Evolutionary conservation across 75 land plant genomes (phyloP).

Genomic region (Cryptomeria japonica): DNA sequence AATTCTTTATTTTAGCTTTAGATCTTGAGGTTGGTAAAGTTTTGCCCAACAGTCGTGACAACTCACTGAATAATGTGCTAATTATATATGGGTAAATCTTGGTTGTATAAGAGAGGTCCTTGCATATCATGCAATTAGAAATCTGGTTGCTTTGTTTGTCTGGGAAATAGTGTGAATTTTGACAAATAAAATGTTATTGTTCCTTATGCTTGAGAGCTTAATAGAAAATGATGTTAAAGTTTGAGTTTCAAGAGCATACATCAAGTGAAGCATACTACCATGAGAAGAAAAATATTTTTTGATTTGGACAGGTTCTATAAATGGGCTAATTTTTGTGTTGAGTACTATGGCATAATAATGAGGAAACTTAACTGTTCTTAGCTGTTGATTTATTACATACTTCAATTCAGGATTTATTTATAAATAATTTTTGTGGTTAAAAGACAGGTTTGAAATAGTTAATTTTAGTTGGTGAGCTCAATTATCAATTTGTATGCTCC

Average conservation of each 20-base stretch:
- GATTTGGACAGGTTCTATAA: not conserved
- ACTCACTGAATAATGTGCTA: not conserved
- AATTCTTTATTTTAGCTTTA: conserved; percentile 1
- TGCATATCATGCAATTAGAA: not conserved
- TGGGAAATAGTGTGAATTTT: not conserved
- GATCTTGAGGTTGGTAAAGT: not conserved
- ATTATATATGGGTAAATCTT: not conserved
- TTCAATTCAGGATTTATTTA: not conserved
- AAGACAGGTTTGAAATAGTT: conserved; percentile 1
- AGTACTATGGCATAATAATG: not conserved
- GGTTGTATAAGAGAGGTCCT: not conserved
- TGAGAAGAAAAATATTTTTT: not conserved
- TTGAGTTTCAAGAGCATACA: not conserved
- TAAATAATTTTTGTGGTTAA: not conserved
- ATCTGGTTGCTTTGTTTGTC: not conserved
- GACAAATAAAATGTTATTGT: not conserved
- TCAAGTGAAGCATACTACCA: not conserved
- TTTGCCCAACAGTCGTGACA: not conserved
- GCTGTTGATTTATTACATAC: not conserved
- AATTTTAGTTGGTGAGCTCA: not conserved
- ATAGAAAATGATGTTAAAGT: not conserved
- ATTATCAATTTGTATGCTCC: not conserved
- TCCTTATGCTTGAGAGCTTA: not conserved
- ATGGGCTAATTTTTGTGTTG: not conserved
- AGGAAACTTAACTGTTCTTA: not conserved